Base-by-base conservation (phyloP, 768 basidiomycete genomes). In the Russula sp. region DNA sequence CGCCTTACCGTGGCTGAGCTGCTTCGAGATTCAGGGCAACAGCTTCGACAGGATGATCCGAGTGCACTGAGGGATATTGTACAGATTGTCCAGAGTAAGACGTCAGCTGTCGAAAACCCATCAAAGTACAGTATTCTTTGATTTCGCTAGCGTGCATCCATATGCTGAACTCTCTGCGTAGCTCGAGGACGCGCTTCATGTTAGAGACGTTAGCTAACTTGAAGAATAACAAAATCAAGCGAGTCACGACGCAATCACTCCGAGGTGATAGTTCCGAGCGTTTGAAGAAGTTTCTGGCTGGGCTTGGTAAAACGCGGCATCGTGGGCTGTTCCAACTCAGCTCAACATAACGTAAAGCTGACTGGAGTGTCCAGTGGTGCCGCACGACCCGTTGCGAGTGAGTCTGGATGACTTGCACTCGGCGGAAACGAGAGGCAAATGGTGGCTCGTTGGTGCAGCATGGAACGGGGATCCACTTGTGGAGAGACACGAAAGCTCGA, bases 371-470 rank as follows among this genome's bases (percentile, higher is more conserved):
- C 16, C 60, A 95, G 94, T 93, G 7, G 77, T 87, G 54, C 83
- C 86, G 0, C 85, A 91, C 69, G 97, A 98, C 48, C 86, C 94
- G 0, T 78, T 99, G 8, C 86, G 93, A 7, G 84, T 97, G 1
- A 85, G 89, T 0, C 77, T 98, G 25, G 78, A 79, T n/a, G 96
- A 98, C 73, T 80, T 98, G 6, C 90, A 83, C 62, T 82, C 85
- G 0, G 86, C 93, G 1, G 85, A 91, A 59, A 88, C 81, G 11
- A 90, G 86, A 70, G 97, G 95, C 5, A 97, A 97, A 75, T 98
- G 97, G 97, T 98, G 97, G 96, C 79, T 98, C 2, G 91, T 98
- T 39, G 97, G 96, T 18, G 93, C 96, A 1, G 96, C 91, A 0
- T 99, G 96, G 96, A 81, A 82, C 36, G 95, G 95, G 2, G 86